phyloP scores from a whole-genome alignment of 805 yeast genomes.

The Ogataea degrootiae region DNA sequence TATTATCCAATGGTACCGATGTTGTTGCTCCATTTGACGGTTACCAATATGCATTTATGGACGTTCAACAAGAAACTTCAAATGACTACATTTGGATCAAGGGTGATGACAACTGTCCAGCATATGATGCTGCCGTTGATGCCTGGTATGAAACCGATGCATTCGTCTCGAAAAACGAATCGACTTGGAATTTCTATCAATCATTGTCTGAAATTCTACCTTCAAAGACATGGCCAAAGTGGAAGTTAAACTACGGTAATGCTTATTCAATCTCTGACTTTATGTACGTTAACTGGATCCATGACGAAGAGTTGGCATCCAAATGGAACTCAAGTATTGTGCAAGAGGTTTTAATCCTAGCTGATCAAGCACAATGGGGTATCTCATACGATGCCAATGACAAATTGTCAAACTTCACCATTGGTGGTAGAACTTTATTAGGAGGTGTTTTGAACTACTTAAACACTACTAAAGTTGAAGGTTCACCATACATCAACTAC shows the following conservation, averaged over 20 bases:
- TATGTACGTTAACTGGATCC: slow-evolving; percentile 37
- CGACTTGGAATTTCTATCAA: slow-evolving; percentile 37
- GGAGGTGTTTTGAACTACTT: slow-evolving; percentile 33
- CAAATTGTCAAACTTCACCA: slow-evolving; percentile 27
- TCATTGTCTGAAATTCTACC: slow-evolving; percentile 28
- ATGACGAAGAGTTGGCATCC: slow-evolving; percentile 34
- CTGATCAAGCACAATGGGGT: slow-evolving; percentile 37
- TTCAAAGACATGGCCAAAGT: slow-evolving; percentile 21
- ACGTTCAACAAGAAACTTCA: slow-evolving; percentile 32
- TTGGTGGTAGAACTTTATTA: slow-evolving; percentile 39
- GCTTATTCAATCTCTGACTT: slow-evolving; percentile 38
- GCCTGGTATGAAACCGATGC: slow-evolving; percentile 26
- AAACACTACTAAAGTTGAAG: slow-evolving; percentile 31
- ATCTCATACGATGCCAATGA: slow-evolving; percentile 30
- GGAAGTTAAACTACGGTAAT: slow-evolving; percentile 33
- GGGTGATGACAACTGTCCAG: slow-evolving; percentile 41
- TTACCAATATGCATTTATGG: slow-evolving; percentile 41
- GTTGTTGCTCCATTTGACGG: slow-evolving; percentile 37
- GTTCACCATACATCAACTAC: slow-evolving; percentile 36
- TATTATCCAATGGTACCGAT: slow-evolving; percentile 35
- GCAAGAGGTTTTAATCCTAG: slow-evolving; percentile 30
- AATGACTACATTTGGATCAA: slow-evolving; percentile 37
- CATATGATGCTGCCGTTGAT: slow-evolving; percentile 30
- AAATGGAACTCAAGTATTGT: slow-evolving; percentile 30
- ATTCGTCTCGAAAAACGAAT: slow-evolving; percentile 30